Base-by-base conservation (phyloP, 1,284 basidiomycete genomes). In the Rhodotorula sp. region DNA sequence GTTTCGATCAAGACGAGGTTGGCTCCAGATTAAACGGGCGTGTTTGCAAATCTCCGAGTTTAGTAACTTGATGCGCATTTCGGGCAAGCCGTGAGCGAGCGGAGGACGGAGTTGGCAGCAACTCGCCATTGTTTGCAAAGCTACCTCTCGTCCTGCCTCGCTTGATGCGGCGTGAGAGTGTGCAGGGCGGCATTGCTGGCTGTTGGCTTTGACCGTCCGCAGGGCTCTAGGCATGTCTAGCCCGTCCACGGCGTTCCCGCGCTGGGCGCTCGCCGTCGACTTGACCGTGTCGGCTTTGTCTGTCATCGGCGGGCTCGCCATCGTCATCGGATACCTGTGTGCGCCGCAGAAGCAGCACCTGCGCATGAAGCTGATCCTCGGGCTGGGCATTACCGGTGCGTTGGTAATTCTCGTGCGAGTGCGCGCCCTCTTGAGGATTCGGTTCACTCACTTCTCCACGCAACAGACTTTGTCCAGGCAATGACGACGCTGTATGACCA, bases 311-410 rank as follows among this genome's bases (percentile, higher is more conserved):
- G 67, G 67, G 0, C 8, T 62, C 21, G 56, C 51, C 31, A 67
- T 74, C 64, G 57, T 66, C 5, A 5, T 64, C 23, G 69, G 69
- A 1, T 74, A 51, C 51, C 3, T 49, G 6, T 4, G 60, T 5
- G 39, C 62, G 16, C 31, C 65, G 6, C 68, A 69, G 52, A 58
- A 62, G 43, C 39, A 56, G 5, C 63, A 65, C 34, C 52, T 74
- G 29, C 47, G 72, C 16, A 67, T 69, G 43, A 65, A 65, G 48
- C 58, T 74, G n/a, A 65, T 74, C 3, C 62, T 68, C 2, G 72
- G 58, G 0, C 48, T 74, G 18, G 72, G 72, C 3, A 31, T 74
- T 4, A 56, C 67, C 16, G 72, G 72, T 73, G 59, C 52, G 69
- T 60, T n/a, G 29, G 16, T 51, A 7, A 1, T 34, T 21, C 31